phyloP scores from a whole-genome alignment of 768 basidiomycete species.

The Russula sp. region DNA sequence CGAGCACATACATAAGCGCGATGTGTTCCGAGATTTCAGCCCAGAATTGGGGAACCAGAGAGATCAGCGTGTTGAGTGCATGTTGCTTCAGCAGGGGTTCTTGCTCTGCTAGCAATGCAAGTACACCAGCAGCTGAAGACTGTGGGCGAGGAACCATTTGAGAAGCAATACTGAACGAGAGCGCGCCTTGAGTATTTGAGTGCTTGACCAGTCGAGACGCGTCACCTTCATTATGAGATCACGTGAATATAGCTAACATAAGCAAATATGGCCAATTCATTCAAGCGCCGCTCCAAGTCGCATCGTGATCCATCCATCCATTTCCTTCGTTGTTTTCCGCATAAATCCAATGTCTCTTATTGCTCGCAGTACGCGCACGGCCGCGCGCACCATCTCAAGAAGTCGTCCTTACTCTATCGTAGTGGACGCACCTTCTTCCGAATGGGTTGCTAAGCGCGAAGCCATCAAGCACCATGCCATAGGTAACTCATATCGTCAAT shows the following conservation, averaged over 20 bases:
- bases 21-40: slow-evolving; percentile 97
- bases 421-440: slow-evolving; percentile 33
- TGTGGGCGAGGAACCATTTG: slow-evolving; percentile 63
- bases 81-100: slow-evolving; percentile 84
- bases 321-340: slow-evolving; percentile 9
- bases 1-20: slow-evolving; percentile 69
- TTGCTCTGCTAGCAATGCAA: slow-evolving; percentile 86
- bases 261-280: background rate
- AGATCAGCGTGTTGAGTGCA: slow-evolving; percentile 76
- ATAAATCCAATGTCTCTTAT: slow-evolving; percentile 29
- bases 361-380: slow-evolving; percentile 41
- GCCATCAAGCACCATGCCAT: slow-evolving; percentile 60
- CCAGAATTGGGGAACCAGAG: slow-evolving; percentile 93
- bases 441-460: slow-evolving; percentile 45
- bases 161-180: slow-evolving; percentile 22
- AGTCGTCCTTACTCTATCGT: slow-evolving; percentile 32
- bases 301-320: background rate
- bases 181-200: slow-evolving; percentile 2
- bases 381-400: slow-evolving; percentile 36
- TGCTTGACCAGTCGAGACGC: slow-evolving; percentile 28
- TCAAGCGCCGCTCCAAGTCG: slow-evolving; percentile 4
- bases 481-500: slow-evolving; percentile 34
- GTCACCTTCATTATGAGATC: slow-evolving; percentile 27
- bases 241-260: slow-evolving; percentile 6
- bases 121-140: slow-evolving; percentile 82